Evolutionary conservation across 495 filamentous ascomycete genomes (phyloP).

Genomic region (Parachaetomium inaequale): DNA sequence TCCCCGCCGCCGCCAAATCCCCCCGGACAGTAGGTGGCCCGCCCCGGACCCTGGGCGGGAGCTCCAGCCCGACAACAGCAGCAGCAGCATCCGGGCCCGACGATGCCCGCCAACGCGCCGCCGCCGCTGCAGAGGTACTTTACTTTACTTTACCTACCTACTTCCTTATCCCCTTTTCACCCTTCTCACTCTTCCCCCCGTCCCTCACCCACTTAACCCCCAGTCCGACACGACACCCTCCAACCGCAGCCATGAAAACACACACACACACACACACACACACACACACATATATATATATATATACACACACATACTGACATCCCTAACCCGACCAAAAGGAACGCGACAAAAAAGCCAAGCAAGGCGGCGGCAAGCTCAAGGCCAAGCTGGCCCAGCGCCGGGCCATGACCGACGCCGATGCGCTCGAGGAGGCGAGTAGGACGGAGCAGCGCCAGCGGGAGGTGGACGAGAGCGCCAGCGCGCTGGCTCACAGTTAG

Average conservation of each 20-base stretch:
- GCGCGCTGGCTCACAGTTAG: slow-evolving; percentile 52
- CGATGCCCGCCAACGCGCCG: slow-evolving; percentile 59
- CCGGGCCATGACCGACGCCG: slow-evolving; percentile 58
- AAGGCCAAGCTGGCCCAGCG: slow-evolving; percentile 46
- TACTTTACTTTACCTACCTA: neutral
- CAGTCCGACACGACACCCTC: neutral
- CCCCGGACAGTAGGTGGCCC: slow-evolving; percentile 46
- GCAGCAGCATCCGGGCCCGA: slow-evolving; percentile 19
- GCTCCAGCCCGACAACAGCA: neutral
- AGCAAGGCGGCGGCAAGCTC: slow-evolving; percentile 55
- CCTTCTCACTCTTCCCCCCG: neutral
- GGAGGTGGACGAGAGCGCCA: slow-evolving; percentile 53
- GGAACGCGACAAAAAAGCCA: slow-evolving; percentile 42
- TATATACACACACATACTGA: neutral
- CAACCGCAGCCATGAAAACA: neutral
- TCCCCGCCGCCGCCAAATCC: slow-evolving; percentile 35
- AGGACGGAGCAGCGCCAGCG: slow-evolving; percentile 53
- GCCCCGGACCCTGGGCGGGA: slow-evolving; percentile 54
- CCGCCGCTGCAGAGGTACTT: slow-evolving; percentile 43
- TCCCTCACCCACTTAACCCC: neutral
- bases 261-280: neutral
- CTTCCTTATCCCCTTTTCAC: neutral
- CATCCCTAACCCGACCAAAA: slow-evolving; percentile 16
- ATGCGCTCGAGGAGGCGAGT: slow-evolving; percentile 57
- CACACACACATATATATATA: too few relatives aligned